phyloP scores from a whole-genome alignment of 768 basidiomycete species.

The Rhodotorula taiwanensis region DNA sequence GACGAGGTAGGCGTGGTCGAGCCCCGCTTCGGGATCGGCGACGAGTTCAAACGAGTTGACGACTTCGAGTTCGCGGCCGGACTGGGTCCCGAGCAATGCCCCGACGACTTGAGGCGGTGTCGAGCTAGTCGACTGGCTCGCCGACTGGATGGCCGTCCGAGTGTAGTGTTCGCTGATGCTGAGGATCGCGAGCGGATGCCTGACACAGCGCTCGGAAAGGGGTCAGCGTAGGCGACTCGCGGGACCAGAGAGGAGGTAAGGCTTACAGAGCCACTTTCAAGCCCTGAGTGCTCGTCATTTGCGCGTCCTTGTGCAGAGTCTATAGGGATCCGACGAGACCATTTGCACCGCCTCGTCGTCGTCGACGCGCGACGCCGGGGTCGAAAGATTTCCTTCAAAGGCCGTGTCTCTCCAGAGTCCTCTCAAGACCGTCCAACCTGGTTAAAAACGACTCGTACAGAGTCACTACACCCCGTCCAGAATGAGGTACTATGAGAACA shows the following conservation, averaged over 20 bases:
- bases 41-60: slow-evolving; percentile 91
- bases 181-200: slow-evolving; percentile 91
- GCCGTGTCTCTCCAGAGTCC: no score
- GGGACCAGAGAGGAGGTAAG: neutral
- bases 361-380: no score
- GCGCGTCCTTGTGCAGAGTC: no score
- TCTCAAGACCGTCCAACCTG: no score
- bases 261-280: slow-evolving; percentile 21
- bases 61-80: slow-evolving; percentile 90
- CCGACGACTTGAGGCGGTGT: slow-evolving; percentile 68
- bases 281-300: no score
- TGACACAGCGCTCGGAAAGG: slow-evolving; percentile 43
- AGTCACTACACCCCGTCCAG: neutral
- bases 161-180: slow-evolving; percentile 95
- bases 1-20: slow-evolving; percentile 75
- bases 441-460: neutral
- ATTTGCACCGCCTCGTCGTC: no score
- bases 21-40: slow-evolving; percentile 48
- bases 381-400: no score
- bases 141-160: slow-evolving; percentile 68
- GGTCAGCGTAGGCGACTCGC: neutral
- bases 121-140: slow-evolving; percentile 45
- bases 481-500: slow-evolving; percentile 34
- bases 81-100: slow-evolving; percentile 86
- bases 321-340: no score